phyloP scores from a whole-genome alignment of 129 eudicot species.

The Helianthus annuus region HanXRQr2.0-SUNRISE NC_035441.2:174062575-174063074 shows the following conservation, averaged over 20 bases:
- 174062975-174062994: constrained; percentile 51
- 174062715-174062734: constrained; percentile 38
- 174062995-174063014: constrained; percentile 49
- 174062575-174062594: constrained; percentile 63
- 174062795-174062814: constrained; percentile 58
- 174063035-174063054: constrained; percentile 52
- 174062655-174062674: constrained; percentile 39
- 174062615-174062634: constrained; percentile 51
- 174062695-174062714: constrained; percentile 52
- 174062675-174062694: constrained; percentile 49
- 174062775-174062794: constrained; percentile 54
- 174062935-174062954: constrained; percentile 64
- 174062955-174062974: constrained; percentile 44
- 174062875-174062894: constrained; percentile 63
- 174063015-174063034: constrained; percentile 46
- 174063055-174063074: constrained; percentile 49
- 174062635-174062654: constrained; percentile 36
- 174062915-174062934: constrained; percentile 46
- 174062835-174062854: constrained; percentile 85
- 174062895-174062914: constrained; percentile 53
- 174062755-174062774: constrained; percentile 47
- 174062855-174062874: constrained; percentile 85
- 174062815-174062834: constrained; percentile 63
- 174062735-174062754: constrained; percentile 46
- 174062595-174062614: constrained; percentile 60